Percentiles rank a stretch among this genome's conserved stretches.
Evolutionary conservation across 2,329 filamentous ascomycete genomes (phyloP).

Genomic region (Ascochyta clinopodiicola): DNA sequence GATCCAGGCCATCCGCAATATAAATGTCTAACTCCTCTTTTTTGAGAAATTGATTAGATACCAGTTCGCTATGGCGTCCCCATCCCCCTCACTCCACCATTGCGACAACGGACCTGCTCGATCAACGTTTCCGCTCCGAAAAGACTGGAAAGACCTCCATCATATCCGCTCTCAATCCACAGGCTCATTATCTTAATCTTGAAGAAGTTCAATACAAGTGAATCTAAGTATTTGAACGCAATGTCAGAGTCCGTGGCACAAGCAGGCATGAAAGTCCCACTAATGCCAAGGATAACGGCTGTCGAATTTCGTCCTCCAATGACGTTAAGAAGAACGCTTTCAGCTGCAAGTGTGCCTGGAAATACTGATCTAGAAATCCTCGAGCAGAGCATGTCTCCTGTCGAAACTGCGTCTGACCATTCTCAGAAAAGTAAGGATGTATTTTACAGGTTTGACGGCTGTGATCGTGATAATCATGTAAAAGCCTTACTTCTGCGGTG

Average conservation of each 20-base stretch:
- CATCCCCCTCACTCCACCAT: too few species aligned
- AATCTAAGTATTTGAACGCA: background rate
- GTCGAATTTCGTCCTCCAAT: conserved; percentile 31
- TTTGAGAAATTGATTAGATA: too few species aligned
- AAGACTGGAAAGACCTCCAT: too few species aligned
- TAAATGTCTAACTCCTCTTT: too few species aligned
- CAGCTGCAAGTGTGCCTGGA: conserved; percentile 22
- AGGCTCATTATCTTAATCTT: background rate
- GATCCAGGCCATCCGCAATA: too few species aligned
- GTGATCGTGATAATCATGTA: too few species aligned
- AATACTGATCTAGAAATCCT: conserved; percentile 34
- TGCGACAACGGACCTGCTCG: too few species aligned
- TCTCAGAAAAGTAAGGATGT: too few species aligned
- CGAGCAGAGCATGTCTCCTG: conserved; percentile 32
- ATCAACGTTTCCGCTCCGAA: too few species aligned
- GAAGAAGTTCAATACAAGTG: background rate
- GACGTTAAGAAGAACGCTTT: background rate
- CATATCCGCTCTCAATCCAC: too few species aligned
- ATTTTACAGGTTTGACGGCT: too few species aligned
- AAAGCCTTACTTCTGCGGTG: background rate
- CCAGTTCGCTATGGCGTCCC: too few species aligned
- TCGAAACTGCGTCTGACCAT: conserved; percentile 20
- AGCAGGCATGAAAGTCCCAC: background rate
- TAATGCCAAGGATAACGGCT: background rate
- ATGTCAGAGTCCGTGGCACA: background rate